phyloP scores from a whole-genome alignment of 371 early-diverging fungal genomes.

The Rhizopus arrhizus region DNA sequence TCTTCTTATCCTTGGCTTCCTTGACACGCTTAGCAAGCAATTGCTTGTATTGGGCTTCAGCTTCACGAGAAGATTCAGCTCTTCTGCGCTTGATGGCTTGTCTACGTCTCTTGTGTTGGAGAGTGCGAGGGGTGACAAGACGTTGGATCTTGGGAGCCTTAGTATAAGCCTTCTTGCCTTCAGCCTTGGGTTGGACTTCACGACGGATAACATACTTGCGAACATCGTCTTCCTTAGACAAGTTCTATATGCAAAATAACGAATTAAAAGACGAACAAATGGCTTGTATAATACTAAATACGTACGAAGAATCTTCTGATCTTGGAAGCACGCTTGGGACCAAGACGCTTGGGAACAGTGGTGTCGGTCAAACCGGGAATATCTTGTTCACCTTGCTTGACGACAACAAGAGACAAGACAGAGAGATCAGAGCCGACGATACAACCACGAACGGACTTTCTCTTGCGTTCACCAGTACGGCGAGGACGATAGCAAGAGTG shows the following conservation, averaged over 20 bases:
- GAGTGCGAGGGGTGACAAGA: conserved; percentile 93
- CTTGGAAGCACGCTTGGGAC: conserved; percentile 98
- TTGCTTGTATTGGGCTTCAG: conserved; percentile 91
- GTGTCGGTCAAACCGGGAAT: conserved; percentile 97
- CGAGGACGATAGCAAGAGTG: conserved; percentile 99
- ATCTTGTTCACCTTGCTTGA: conserved; percentile 95
- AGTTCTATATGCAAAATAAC: conserved; percentile 43
- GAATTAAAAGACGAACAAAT: not conserved
- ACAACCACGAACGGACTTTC: conserved; percentile 99
- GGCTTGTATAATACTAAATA: conserved; percentile 17
- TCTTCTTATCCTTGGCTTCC: conserved; percentile 82
- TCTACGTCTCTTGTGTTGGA: conserved; percentile 92
- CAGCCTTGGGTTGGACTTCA: conserved; percentile 88
- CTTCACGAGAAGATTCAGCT: conserved; percentile 80
- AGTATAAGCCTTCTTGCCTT: conserved; percentile 89
- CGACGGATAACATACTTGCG: conserved; percentile 98
- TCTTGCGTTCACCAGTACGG: conserved; percentile 96
- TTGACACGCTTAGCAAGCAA: conserved; percentile 91
- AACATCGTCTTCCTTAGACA: conserved; percentile 97
- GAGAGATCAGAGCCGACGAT: conserved; percentile 96
- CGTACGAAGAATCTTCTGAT: conserved; percentile 95
- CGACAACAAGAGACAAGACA: conserved; percentile 92
- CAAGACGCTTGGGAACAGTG: conserved; percentile 90
- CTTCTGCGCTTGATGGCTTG: conserved; percentile 85
- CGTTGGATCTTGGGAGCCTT: conserved; percentile 98